Percentiles rank a stretch among this genome's conserved stretches.
These are phyloP conservation scores for Yamagishiella unicocca DNA, from an alignment of 139 green algal genomes.

Conservation along the genomic window DNA sequence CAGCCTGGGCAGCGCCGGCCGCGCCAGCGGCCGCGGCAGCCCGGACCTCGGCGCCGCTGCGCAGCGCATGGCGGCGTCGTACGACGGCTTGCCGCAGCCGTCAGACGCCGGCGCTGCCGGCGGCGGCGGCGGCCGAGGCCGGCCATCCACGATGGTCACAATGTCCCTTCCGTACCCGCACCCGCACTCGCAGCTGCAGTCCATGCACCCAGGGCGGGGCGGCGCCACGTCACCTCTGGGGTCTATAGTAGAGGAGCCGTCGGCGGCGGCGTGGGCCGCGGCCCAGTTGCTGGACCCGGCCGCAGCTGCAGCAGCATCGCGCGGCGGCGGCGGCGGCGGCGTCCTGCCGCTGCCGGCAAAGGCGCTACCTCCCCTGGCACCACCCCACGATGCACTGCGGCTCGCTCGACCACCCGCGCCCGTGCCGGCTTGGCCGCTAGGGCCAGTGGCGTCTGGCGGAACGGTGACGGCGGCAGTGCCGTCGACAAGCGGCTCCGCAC, in stretches of 20 bases:
- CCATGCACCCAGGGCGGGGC: background rate
- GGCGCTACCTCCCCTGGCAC: conserved; percentile 10
- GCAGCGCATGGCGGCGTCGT: conserved; percentile 5
- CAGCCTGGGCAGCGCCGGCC: background rate
- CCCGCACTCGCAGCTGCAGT: no score
- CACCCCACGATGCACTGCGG: no score
- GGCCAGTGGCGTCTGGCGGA: background rate
- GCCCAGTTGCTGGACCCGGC: no score
- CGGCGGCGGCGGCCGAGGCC: no score
- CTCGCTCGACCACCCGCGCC: no score
- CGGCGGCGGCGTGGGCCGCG: background rate
- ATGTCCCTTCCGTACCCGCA: no score
- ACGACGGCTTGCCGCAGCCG: no score
- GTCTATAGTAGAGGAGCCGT: background rate
- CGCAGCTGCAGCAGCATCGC: no score
- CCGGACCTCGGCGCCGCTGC: background rate
- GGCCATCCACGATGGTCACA: no score
- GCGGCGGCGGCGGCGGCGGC: background rate
- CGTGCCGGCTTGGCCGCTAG: background rate
- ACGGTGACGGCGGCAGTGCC: background rate
- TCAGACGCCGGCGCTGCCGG: no score
- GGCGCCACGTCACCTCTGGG: background rate
- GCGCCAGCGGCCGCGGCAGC: conserved; percentile 6
- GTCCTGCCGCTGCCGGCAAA: background rate
- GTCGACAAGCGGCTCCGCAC: no score